phyloP scores from a whole-genome alignment of 2,329 filamentous ascomycete genomes.

The Microcyclosporella mali region DNA sequence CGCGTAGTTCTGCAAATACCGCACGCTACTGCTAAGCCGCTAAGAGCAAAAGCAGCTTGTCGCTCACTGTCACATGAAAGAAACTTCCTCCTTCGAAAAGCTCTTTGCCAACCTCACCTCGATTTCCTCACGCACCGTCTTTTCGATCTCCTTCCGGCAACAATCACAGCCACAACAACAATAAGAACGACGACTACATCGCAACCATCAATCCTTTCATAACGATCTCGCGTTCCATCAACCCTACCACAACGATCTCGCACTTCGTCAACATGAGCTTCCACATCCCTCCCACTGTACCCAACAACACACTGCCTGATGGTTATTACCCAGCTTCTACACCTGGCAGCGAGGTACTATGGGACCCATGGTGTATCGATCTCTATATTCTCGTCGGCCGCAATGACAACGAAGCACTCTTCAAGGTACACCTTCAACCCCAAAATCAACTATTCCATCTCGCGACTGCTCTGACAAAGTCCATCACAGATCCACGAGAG shows the following conservation, averaged over 20 bases:
- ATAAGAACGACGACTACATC: too few species aligned
- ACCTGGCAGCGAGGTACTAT: constrained; percentile 3
- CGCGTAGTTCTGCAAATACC: too few species aligned
- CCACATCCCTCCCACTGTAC: not conserved
- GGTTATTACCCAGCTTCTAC: constrained; percentile 1
- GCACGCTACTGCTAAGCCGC: too few species aligned
- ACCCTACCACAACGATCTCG: not conserved
- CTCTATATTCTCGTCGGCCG: constrained; percentile 3
- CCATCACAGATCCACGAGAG: not conserved
- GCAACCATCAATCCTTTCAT: too few species aligned
- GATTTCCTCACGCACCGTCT: not conserved
- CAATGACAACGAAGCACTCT: not conserved
- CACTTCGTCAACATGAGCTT: not conserved
- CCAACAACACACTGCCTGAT: not conserved
- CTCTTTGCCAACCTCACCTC: not conserved
- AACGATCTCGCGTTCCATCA: not conserved
- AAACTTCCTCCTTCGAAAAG: too few species aligned
- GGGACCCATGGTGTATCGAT: not conserved
- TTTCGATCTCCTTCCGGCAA: too few species aligned
- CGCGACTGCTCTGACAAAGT: not conserved
- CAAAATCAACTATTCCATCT: not conserved
- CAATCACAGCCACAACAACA: too few species aligned
- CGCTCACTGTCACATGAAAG: too few species aligned
- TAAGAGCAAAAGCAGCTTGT: too few species aligned
- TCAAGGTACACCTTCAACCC: too few species aligned